Base-by-base conservation (phyloP, 176 grass and related monocot species). In the Cymbopogon citratus region DNA sequence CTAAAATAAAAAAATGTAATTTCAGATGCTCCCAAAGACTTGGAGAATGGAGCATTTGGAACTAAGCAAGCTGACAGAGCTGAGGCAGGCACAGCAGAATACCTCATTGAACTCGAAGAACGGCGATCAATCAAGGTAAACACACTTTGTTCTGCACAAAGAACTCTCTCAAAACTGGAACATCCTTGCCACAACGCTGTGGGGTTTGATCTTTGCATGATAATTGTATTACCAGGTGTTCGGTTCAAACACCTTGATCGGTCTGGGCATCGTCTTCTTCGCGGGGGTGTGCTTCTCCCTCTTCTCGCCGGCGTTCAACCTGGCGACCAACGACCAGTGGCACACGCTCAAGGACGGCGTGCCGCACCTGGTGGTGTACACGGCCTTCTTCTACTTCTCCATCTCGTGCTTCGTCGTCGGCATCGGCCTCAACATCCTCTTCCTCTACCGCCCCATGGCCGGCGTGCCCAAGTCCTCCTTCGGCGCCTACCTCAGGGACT, bases 301-400 rank as follows among this genome's bases (percentile, higher is more conserved):
- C 45, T 98, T 98, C 85, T 95, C 95, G 27, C 95, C 95, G 0
- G 95, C 95, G 1, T 88, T 98, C 86, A 98, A 98, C 85, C 81
- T 98, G 5, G 92, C 95, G 1, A 98, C 92, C 38, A 98, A 98
- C 7, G 95, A 98, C 31, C 95, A 98, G 27, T 95, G 92, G 92
- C 90, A 93, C 84, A 84, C 85, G 39, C 65, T 98, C 59, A 93
- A 93, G 71, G 64, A 91, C 1, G 86, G 95, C 10, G 92, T 95
- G n/a, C 90, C 90, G 0, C 92, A 98, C 74, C 62, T 98, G 48
- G 92, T 94, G 71, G 88, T 98, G 40, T 98, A 98, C 86, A 98
- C 95, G 2, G 95, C 92, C 62, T 98, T 98, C 88, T 94, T 98
- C 86, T 98, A 98, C 82, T 98, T 98, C 90, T 98, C 95, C 60